Base-by-base conservation (phyloP, 805 yeast genomes). In the Saccharomyces paradoxus region DNA sequence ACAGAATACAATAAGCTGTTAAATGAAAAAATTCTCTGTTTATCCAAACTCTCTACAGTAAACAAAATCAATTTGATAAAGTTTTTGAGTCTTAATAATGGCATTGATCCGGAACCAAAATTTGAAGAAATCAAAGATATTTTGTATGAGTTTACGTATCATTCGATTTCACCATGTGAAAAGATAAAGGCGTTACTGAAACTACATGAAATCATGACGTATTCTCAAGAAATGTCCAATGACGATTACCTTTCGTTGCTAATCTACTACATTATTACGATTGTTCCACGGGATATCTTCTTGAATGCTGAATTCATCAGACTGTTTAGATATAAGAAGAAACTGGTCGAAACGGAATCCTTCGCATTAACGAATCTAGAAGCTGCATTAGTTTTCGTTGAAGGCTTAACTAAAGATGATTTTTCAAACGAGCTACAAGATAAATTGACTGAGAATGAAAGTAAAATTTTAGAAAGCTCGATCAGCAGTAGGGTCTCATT, bases 381-480 rank as follows among this genome's bases (percentile, higher is more conserved):
- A 41, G 73, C 72, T 1, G 70, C 71, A 1, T 55, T 69, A 13
- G 61, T 61, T n/a, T 69, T 67, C 49, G 57, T 69, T n/a, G 71
- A 66, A 44, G 65, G 66, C 2, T 56, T 69, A 22, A 64, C 67
- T 13, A 31, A 57, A 4, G 30, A 29, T 26, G 69, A 67, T 50
- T 60, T 66, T 46, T 59, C 71, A 2, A 50, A 58, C 8, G 57
- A 55, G 31, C 55, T 60, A 8, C 57, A 58, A 48, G 59, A 55
- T 14, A 56, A 61, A 27, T 48, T 68, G 24, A 29, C 59, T 2
- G 24, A 46, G 10, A 51, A 52, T 3, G 65, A 63, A 31, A 54
- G 41, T 41, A 50, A 54, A 7, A 22, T 60, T 9, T 55, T 68
- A 2, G 62, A 59, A 28, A 17, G 50, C 2, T 57, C 63, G 5